These are phyloP conservation scores for Penicillium sp. DNA, from an alignment of 2,329 filamentous ascomycete genomes.

Conservation along the genomic window DNA sequence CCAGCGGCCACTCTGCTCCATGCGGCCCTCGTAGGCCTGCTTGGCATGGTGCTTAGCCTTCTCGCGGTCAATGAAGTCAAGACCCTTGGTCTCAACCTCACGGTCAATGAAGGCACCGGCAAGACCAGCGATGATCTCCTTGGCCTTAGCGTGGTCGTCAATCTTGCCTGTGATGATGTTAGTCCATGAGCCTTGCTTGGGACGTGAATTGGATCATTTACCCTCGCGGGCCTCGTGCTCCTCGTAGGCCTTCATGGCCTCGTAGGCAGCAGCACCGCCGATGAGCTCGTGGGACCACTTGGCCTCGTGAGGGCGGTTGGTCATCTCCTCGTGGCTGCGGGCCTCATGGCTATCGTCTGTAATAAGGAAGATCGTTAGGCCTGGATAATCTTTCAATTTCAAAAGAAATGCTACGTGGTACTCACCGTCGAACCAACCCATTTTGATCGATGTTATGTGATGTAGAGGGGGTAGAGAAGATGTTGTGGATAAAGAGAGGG, in stretches of 20 bases:
- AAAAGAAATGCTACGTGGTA: neutral
- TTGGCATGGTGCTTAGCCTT: slow-evolving; percentile 59
- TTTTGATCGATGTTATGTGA: slow-evolving; percentile 14
- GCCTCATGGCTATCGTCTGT: slow-evolving; percentile 51
- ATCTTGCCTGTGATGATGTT: slow-evolving; percentile 58
- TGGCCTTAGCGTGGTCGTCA: slow-evolving; percentile 70
- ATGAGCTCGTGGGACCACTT: slow-evolving; percentile 72
- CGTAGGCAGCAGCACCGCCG: slow-evolving; percentile 74
- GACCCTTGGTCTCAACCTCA: slow-evolving; percentile 66
- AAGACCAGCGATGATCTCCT: slow-evolving; percentile 72
- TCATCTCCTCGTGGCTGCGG: slow-evolving; percentile 37
- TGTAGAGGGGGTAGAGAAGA: neutral
- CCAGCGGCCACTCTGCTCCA: slow-evolving; percentile 11
- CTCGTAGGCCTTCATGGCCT: slow-evolving; percentile 78
- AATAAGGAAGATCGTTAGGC: neutral
- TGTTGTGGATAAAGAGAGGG: slow-evolving; percentile 5
- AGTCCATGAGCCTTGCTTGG: neutral
- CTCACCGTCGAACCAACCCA: slow-evolving; percentile 27
- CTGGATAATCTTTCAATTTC: slow-evolving; percentile 39
- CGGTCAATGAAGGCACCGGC: slow-evolving; percentile 78
- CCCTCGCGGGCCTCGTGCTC: slow-evolving; percentile 69
- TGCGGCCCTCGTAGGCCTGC: slow-evolving; percentile 4
- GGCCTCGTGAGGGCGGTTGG: slow-evolving; percentile 51
- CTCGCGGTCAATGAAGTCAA: slow-evolving; percentile 60
- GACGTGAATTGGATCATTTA: slow-evolving; percentile 32